Base-by-base conservation (phyloP, 2,329 filamentous ascomycete genomes). In the Byssochlamys sp. region DNA sequence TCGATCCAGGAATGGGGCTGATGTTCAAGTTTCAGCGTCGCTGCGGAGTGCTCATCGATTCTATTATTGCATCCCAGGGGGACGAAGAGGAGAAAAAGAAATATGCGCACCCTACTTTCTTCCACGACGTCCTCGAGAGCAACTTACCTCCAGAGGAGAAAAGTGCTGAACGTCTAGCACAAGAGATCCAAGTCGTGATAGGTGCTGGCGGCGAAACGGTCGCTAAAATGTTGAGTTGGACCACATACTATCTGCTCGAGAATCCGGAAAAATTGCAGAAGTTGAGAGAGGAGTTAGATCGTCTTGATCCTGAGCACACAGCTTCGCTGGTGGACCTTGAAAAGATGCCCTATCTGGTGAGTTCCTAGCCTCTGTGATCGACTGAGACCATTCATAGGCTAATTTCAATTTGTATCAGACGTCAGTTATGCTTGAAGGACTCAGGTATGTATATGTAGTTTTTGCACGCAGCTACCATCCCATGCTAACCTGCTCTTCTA, bases 171-270 rank as follows among this genome's bases (percentile, higher is more conserved):
- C 64, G 71, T 3, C 56, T 75, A 25, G 62, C 60, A 19, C 67
- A 71, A 27, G 72, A 75, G 48, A 66, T 65, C 25, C 60, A 66
- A 52, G 57, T 67, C 2, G 54, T 73, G 4, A 59, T 70, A 1
- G 59, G 63, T 19, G 71, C 72, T 3, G 71, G 72, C 0, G 58
- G 65, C 2, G 69, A 71, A 28, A 74, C 71, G 0, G 74, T 70
- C 0, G 67, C 70, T 6, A 62, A 65, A 52, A 60, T 65, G 1
- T 59, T 70, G 54, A 60, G 57, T 11, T 60, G 59, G 25, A 61
- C 60, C 24, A 39, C 60, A 4, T 67, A 64, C 31, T 62, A 67
- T 24, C 52, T 67, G 12, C 55, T 63, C n/a, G 57, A 62, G 33
- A 60, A 65, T 9, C 61, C 62, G 1, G 48, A 31, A 10, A 56